phyloP scores from a whole-genome alignment of 768 basidiomycete genomes.

The Cubamyces sp. region DNA sequence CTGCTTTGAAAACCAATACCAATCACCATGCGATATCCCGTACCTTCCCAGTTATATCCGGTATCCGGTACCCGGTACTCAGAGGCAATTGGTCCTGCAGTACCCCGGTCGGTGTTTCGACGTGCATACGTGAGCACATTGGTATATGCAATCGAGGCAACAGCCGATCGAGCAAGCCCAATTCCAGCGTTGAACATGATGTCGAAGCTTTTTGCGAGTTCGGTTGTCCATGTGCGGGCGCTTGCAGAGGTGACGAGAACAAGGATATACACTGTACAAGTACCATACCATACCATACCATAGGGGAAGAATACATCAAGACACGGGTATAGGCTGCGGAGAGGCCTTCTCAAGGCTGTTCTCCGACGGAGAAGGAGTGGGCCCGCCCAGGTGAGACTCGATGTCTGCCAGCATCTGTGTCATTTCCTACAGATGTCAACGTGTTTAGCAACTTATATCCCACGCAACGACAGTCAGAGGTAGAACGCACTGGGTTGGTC shows the following conservation, averaged over 20 bases:
- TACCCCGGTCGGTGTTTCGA: too few relatives aligned
- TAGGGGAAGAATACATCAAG: constrained; percentile 25
- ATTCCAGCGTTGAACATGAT: too few relatives aligned
- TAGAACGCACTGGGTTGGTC: constrained; percentile 49
- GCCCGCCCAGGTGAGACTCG: constrained; percentile 13
- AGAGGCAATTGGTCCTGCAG: too few relatives aligned
- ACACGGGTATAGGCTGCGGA: constrained; percentile 25
- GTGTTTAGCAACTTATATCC: neutral
- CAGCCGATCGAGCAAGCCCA: too few relatives aligned
- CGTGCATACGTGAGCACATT: too few relatives aligned
- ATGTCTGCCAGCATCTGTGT: constrained; percentile 27
- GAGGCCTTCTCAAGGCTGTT: constrained; percentile 8
- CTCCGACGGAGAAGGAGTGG: neutral
- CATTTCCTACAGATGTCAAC: constrained; percentile 25
- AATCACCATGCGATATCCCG: too few relatives aligned
- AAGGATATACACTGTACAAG: constrained; percentile 24
- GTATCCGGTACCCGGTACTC: too few relatives aligned
- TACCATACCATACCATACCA: constrained; percentile 19
- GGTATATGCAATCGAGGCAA: too few relatives aligned
- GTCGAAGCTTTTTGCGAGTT: too few relatives aligned
- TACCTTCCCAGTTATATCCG: too few relatives aligned
- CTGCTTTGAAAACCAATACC: too few relatives aligned
- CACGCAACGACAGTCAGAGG: neutral
- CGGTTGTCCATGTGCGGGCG: too few relatives aligned
- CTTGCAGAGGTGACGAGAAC: neutral